Percentiles rank a stretch among this genome's conserved stretches.
Evolutionary conservation across 306 rosid genomes (phyloP).

Genomic region (Hippophae rhamnoides): DNA sequence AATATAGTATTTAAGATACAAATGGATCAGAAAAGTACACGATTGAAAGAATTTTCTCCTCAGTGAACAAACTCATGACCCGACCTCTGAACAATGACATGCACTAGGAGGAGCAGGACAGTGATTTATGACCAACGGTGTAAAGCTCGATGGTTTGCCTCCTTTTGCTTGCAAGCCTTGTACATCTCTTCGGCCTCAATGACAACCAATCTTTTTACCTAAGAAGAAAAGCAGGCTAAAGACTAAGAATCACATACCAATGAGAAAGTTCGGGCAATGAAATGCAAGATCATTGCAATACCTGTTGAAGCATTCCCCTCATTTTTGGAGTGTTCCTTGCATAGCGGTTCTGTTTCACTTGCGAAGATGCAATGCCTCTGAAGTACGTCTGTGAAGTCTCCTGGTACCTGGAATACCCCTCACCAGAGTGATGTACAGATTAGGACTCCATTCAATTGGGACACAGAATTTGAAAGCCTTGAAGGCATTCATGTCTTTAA

Average conservation of each 20-base stretch:
- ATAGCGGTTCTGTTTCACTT: constrained; percentile 90
- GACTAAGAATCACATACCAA: constrained; percentile 5
- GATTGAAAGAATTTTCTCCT: constrained; percentile 13
- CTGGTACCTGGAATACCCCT: constrained; percentile 96
- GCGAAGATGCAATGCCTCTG: constrained; percentile 74
- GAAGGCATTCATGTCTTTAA: constrained; percentile 73
- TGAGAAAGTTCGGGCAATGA: constrained; percentile 5
- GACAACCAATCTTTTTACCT: constrained; percentile 87
- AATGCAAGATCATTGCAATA: constrained; percentile 17
- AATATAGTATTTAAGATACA: constrained; percentile 3
- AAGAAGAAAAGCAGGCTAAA: constrained; percentile 14
- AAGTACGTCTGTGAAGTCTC: constrained; percentile 72
- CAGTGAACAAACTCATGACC: constrained; percentile 19
- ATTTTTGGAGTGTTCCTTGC: constrained; percentile 90
- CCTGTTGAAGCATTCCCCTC: constrained; percentile 94
- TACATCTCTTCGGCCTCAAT: constrained; percentile 86
- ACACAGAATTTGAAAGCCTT: constrained; percentile 79
- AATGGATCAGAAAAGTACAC: constrained; percentile 10
- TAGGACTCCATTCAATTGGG: constrained; percentile 79
- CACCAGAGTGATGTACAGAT: constrained; percentile 72
- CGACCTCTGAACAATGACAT: constrained; percentile 22
- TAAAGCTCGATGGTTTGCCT: constrained; percentile 45
- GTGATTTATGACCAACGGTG: constrained; percentile 65
- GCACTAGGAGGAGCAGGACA: constrained; percentile 39
- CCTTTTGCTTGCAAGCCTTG: constrained; percentile 68